A percentile compares a stretch with the other conserved stretches of the same genome.
Conservation (phyloP, 306 rosid genomes). For the Sechiopsis laciniata region DNA sequence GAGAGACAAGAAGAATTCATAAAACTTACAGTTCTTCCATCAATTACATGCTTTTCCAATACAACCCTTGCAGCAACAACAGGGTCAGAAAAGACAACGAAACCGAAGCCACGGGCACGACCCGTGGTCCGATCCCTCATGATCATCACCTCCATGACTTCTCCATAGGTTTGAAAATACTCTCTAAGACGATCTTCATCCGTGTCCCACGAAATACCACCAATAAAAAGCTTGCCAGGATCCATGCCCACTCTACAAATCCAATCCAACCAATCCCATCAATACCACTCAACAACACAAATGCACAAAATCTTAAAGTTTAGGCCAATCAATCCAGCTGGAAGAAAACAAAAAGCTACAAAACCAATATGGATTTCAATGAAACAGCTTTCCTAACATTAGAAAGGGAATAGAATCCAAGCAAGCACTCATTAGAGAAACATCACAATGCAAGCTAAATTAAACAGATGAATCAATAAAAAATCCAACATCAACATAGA, state of each 20-base stretch:
- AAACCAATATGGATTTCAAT: background rate
- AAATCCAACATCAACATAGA: background rate
- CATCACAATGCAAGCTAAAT: conserved; percentile 15
- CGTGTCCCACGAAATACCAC: conserved; percentile 98
- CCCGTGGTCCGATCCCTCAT: conserved; percentile 99
- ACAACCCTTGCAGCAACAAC: conserved; percentile 71
- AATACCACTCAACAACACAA: background rate
- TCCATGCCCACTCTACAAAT: conserved; percentile 27
- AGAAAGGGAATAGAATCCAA: conserved; percentile 6
- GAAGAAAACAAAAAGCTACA: background rate
- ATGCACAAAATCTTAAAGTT: background rate
- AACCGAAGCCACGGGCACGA: conserved; percentile 95
- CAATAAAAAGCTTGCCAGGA: conserved; percentile 54
- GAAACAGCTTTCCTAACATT: background rate
- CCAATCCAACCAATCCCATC: conserved; percentile 14
- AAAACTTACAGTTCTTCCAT: conserved; percentile 84
- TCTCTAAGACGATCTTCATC: conserved; percentile 87
- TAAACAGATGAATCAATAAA: background rate
- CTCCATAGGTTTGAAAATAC: conserved; percentile 75
- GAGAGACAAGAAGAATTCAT: background rate
- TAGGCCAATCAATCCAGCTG: background rate
- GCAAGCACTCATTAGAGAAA: background rate
- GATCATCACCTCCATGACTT: conserved; percentile 85
- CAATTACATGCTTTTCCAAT: conserved; percentile 80
- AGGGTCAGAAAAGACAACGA: conserved; percentile 80